phyloP scores from a whole-genome alignment of 257 asterid species.

The Nyctanthes arbortristis region DNA sequence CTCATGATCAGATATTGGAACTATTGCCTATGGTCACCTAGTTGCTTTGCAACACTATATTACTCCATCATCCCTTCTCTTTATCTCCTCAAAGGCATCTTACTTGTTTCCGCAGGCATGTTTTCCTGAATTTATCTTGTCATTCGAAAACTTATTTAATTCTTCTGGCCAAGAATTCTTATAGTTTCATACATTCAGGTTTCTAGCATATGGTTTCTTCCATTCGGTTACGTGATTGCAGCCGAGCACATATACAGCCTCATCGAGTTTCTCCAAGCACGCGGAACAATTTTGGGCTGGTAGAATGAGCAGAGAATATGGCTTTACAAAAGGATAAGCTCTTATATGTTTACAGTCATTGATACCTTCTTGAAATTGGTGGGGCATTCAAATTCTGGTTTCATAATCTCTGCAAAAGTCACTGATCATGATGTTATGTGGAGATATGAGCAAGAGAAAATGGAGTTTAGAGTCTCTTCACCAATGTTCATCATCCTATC shows the following conservation, averaged over 20 bases:
- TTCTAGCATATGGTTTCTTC: constrained; percentile 62
- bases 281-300: constrained; percentile 71
- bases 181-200: constrained; percentile 34
- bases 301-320: constrained; percentile 86
- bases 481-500: constrained; percentile 54
- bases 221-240: constrained; percentile 51
- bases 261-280: constrained; percentile 47
- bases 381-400: constrained; percentile 50
- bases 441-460: constrained; percentile 62
- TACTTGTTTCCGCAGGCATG: constrained; percentile 75
- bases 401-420: constrained; percentile 59
- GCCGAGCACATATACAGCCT: constrained; percentile 40
- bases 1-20: constrained; percentile 52
- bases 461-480: constrained; percentile 69
- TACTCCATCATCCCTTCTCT: constrained; percentile 73
- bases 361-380: constrained; percentile 51
- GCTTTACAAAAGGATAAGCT: constrained; percentile 72
- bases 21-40: constrained; percentile 68
- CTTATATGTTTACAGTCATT: constrained; percentile 55
- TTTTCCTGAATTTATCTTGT: background rate
- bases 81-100: constrained; percentile 57
- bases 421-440: constrained; percentile 45
- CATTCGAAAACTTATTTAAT: background rate
- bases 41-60: constrained; percentile 64
- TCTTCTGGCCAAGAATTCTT: background rate